Base-by-base conservation (phyloP, 352 stramenopile species). In the Globisporangium canariense region DNA sequence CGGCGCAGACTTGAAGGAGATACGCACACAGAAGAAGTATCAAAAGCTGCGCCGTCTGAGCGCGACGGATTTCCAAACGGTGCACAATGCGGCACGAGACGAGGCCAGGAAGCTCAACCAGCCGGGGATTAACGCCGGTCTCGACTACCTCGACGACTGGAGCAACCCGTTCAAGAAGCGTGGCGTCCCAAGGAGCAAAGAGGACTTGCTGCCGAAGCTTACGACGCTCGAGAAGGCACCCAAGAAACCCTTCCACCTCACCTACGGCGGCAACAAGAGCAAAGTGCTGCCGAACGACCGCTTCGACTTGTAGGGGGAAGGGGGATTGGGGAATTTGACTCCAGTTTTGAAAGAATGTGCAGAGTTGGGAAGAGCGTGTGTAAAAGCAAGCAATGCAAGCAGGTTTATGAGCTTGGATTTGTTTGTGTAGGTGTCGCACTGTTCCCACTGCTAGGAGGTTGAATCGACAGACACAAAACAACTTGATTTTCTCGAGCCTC, bases 121-220 rank as follows among this genome's bases (percentile, higher is more conserved):
- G 11, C 74, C 77, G 13, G 74, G 77, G 1, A 78, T 91, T 45
- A 88, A 88, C 60, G 67, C 79, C 16, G 78, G 75, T 5, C 61
- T 81, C 41, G 71, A 84, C 30, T 91, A 89, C 57, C 55, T 89
- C 11, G 73, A 89, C 59, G 75, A 79, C 28, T 82, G 78, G 68
- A 71, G 77, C n/a, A 89, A 89, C 64, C 80, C 82, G 3, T 89
- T 84, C 80, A 89, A 80, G 50, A 86, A 85, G 61, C 78, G 80
- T 22, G 80, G 80, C 4, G 67, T 89, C 10, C 78, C 78, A 18
- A 73, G 75, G 13, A 68, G 49, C 11, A 86, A 79, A 53, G 62
- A 72, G n/a, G 78, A 88, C 57, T 53, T 89, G 41, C 46, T 88
- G 25, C 80, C 78, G 1, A 64, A 72, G 9, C 51, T 89, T 16